phyloP scores from a whole-genome alignment of 768 basidiomycete genomes.

The Pleurotus eryngii region DNA sequence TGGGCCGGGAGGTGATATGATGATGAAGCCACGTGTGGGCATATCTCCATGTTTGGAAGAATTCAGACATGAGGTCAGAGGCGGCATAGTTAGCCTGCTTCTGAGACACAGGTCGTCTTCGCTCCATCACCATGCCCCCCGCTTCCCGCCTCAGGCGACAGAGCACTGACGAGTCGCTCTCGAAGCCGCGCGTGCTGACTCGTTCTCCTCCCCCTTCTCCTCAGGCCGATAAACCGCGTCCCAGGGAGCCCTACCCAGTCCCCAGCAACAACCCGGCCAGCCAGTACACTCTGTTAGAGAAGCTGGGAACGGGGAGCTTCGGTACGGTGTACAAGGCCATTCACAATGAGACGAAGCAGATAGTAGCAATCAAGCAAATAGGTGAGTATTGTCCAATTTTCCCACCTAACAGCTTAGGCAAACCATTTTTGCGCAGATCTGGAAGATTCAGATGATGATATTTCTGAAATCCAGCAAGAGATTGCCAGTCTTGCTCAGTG shows the following conservation, averaged over 20 bases:
- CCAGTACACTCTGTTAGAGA: constrained; percentile 91
- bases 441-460: constrained; percentile 98
- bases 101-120: constrained; percentile 13
- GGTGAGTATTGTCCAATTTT: constrained; percentile 45
- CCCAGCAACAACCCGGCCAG: constrained; percentile 80
- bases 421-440: constrained; percentile 54
- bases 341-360: constrained; percentile 90
- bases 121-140: constrained; percentile 39
- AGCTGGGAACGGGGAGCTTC: constrained; percentile 96
- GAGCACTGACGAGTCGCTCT: constrained; percentile 33
- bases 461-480: constrained; percentile 97
- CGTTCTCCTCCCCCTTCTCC: constrained; percentile 54
- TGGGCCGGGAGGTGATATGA: not conserved
- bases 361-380: constrained; percentile 98
- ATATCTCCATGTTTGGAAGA: constrained; percentile 9
- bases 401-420: constrained; percentile 8
- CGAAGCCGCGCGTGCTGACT: constrained; percentile 37
- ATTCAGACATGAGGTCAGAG: constrained; percentile 19
- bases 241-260: constrained; percentile 62
- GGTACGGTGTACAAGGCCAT: constrained; percentile 97
- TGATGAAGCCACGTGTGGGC: constrained; percentile 13
- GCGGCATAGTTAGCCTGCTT: constrained; percentile 7
- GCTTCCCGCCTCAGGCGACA: constrained; percentile 42
- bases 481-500: constrained; percentile 95
- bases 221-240: constrained; percentile 31